Base-by-base conservation (phyloP, 2,329 filamentous ascomycete species). In the Hypoxylon sp. region DNA sequence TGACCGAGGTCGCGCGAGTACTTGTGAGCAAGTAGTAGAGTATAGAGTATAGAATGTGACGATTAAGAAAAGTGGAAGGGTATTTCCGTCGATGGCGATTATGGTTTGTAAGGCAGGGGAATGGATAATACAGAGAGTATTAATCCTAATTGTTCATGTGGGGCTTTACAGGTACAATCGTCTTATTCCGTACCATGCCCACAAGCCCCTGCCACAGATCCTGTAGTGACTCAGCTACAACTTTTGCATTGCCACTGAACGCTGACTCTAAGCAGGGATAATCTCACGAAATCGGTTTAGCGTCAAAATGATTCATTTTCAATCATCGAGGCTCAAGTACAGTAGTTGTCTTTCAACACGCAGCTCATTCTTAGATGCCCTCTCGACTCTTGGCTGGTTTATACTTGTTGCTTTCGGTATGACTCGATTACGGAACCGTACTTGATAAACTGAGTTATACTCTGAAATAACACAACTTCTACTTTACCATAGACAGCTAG, bases 291-390 rank as follows among this genome's bases (percentile, higher is more conserved):
- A 7, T 32, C 14, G 14, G 23, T 32, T 53, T 30, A 19, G 23
- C 29, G 41, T 19, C 46, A 27, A 19, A 46, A 70, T 70, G 68
- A 70, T 69, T 70, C 66, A 70, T 69, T 61, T 37, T 69, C 30
- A 63, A 60, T 69, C 63, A 70, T 65, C 39, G 27, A 30, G 48
- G 32, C 56, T 50, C 19, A 16, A 19, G n/a, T n/a, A 4, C 2
- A 27, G 16, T 29, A n/a, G n/a, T n/a, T n/a, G n/a, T n/a, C n/a
- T n/a, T n/a, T 16, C 8, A 34, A 47, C n/a, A 12, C 19, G 19
- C n/a, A 25, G 12, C 14, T 37, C 41, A 19, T 45, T 30, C 12
- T 21, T 19, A 30, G 9, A 39, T 25, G 8, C 7, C 12, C 16
- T 48, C 29, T 21, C 41, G 8, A 12, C 21, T 25, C 21, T 47